Evolutionary conservation across 129 eudicot species (phyloP).

Genomic region (Mikania micrantha): DNA sequence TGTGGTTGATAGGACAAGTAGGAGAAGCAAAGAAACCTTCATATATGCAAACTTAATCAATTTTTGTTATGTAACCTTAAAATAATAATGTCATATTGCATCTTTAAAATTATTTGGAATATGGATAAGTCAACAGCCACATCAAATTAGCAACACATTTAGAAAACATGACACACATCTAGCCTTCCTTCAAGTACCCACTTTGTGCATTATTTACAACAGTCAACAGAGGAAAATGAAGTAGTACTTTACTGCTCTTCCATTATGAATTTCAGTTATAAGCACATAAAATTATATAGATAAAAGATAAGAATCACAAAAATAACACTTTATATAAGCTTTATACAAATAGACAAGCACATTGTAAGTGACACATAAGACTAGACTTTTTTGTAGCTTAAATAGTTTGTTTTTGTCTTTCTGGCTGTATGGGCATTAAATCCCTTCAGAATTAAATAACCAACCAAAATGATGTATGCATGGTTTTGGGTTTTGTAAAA

Average conservation of each 20-base stretch:
- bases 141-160: neutral
- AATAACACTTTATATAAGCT: neutral
- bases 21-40: neutral
- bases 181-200: neutral
- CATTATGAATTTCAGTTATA: neutral
- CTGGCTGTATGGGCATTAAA: neutral
- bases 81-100: neutral
- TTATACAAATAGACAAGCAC: neutral
- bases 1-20: neutral
- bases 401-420: neutral
- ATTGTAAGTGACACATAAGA: neutral
- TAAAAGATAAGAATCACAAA: slow-evolving; percentile 1
- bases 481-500: too few relatives aligned
- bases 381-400: neutral
- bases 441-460: neutral
- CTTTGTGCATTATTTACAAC: neutral
- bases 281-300: neutral
- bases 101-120: neutral
- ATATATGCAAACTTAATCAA: neutral
- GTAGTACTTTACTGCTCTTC: neutral
- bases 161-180: neutral
- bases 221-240: neutral
- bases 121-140: too few relatives aligned
- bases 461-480: neutral
- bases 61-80: neutral